Evolutionary conservation across 352 stramenopile genomes (phyloP).

Genomic region (Pythium guiyangense): DNA sequence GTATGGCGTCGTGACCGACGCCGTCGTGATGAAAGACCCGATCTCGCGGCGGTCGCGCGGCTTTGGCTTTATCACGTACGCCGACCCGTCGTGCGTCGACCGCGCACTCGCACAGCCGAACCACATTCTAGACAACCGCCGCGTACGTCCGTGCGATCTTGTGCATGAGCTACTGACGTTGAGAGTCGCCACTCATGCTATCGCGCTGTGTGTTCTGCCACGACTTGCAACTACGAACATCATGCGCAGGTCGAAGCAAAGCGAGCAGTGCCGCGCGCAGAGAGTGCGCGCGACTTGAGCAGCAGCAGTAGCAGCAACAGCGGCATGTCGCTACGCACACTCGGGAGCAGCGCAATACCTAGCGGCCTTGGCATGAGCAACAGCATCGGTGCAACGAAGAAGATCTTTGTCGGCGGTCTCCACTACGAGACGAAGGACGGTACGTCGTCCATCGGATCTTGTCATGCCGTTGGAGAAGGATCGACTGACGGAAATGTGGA

Average conservation of each 20-base stretch:
- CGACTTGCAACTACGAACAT: not conserved
- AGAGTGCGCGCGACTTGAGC: constrained; percentile 71
- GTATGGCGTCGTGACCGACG: constrained; percentile 88
- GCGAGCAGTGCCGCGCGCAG: constrained; percentile 84
- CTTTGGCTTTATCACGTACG: constrained; percentile 94
- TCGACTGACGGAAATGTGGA: not conserved
- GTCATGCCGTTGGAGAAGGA: too few species aligned
- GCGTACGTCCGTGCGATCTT: constrained; percentile 39
- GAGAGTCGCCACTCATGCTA: too few species aligned
- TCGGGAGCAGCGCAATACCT: constrained; percentile 43
- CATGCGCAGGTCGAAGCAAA: constrained; percentile 85
- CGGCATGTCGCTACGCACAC: constrained; percentile 35
- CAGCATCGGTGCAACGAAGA: constrained; percentile 78
- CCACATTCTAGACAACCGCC: constrained; percentile 87
- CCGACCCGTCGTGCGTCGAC: constrained; percentile 84
- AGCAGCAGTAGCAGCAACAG: constrained; percentile 22
- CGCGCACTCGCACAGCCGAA: constrained; percentile 85
- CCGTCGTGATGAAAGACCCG: constrained; percentile 92
- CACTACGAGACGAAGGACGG: constrained; percentile 93
- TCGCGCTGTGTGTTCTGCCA: not conserved
- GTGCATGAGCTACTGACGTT: not conserved
- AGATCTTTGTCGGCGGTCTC: constrained; percentile 91
- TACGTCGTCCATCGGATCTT: constrained; percentile 24
- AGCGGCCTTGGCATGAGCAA: constrained; percentile 42
- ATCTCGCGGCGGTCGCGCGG: constrained; percentile 88